Percentiles rank a stretch among this genome's conserved stretches.
These are phyloP conservation scores for Lactarius akahatsu DNA, from an alignment of 768 basidiomycete genomes.

Conservation along the genomic window DNA sequence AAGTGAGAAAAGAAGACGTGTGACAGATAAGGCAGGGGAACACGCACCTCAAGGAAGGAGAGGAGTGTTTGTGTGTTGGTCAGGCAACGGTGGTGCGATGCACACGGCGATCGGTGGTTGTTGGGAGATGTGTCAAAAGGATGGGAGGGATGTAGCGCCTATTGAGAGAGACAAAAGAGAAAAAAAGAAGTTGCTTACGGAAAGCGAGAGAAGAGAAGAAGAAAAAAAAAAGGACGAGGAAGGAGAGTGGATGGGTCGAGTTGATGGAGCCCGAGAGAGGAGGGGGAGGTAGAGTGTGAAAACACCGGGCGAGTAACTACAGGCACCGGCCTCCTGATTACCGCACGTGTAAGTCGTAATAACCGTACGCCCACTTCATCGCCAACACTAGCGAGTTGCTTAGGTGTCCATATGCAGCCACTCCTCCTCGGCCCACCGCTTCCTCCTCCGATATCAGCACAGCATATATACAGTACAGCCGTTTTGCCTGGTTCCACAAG, in stretches of 20 bases:
- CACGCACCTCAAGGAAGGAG: conserved; percentile 7
- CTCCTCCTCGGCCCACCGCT: no score
- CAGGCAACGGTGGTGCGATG: conserved; percentile 5
- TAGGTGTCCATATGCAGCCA: not conserved
- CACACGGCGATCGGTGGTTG: conserved; percentile 10
- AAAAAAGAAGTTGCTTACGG: not conserved
- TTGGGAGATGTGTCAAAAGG: conserved; percentile 9
- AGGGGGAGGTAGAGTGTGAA: conserved; percentile 3
- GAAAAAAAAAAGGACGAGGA: not conserved
- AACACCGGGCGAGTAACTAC: not conserved
- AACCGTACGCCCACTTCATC: conserved; percentile 1
- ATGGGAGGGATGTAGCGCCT: conserved; percentile 7
- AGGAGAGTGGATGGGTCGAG: conserved; percentile 5
- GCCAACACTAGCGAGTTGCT: not conserved
- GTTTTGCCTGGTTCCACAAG: not conserved
- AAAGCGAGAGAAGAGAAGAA: not conserved
- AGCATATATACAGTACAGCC: not conserved
- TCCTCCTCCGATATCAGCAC: not conserved
- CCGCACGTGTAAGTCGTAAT: conserved; percentile 8
- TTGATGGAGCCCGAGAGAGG: not conserved
- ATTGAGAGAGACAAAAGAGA: not conserved
- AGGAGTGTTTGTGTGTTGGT: conserved; percentile 2
- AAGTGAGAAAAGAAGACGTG: conserved; percentile 2
- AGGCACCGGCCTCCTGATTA: conserved; percentile 2
- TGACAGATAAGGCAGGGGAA: not conserved